These are phyloP conservation scores for Oryza brachyantha DNA, from an alignment of 176 grass and related monocot species.

Conservation along the genomic window DNA sequence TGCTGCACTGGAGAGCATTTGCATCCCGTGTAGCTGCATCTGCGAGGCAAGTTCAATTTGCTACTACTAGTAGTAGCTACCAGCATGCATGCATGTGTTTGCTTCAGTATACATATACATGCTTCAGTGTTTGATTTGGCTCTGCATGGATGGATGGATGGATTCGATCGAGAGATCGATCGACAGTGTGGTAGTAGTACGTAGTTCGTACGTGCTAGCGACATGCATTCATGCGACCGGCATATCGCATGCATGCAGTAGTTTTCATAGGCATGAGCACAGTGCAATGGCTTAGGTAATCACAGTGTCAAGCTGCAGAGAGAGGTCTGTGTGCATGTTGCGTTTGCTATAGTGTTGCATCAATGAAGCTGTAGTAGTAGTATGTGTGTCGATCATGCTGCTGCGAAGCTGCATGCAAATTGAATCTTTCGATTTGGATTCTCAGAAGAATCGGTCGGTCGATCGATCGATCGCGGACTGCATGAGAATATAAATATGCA, in stretches of 20 bases:
- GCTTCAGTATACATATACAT: too few species aligned
- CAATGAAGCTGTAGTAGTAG: not conserved
- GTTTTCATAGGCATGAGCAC: conserved; percentile 29
- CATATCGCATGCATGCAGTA: conserved; percentile 51
- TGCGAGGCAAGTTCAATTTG: conserved; percentile 11
- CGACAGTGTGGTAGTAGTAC: too few species aligned
- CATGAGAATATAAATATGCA: not conserved
- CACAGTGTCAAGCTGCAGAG: conserved; percentile 23
- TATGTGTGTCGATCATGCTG: not conserved
- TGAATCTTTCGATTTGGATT: conserved; percentile 21
- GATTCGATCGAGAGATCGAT: not conserved
- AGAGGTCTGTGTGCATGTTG: not conserved
- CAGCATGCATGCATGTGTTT: too few species aligned
- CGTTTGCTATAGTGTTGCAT: conserved; percentile 25
- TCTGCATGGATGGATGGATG: not conserved
- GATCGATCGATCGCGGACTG: too few species aligned
- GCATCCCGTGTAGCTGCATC: not conserved
- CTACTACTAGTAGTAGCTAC: not conserved
- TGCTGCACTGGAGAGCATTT: conserved; percentile 27
- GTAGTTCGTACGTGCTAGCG: not conserved
- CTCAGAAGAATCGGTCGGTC: conserved; percentile 5
- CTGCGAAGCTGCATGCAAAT: not conserved
- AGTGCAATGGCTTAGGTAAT: conserved; percentile 32
- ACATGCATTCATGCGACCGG: not conserved
- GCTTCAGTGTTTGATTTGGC: not conserved